Evolutionary conservation across 768 basidiomycete genomes (phyloP).

Genomic region (Suillus placidus): DNA sequence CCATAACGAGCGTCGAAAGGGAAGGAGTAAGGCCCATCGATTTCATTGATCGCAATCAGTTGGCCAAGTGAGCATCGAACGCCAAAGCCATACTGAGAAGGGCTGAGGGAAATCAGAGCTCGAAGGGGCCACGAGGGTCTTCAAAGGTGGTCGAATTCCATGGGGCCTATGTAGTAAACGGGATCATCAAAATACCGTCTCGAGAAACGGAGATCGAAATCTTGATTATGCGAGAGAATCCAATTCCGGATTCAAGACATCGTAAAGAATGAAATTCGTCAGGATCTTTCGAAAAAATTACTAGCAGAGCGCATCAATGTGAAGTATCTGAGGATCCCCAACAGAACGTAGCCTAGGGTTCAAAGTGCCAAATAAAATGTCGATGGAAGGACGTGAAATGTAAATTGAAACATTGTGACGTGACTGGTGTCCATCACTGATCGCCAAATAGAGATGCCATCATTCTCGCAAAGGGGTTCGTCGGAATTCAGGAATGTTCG

Average conservation of each 20-base stretch:
- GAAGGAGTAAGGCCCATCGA: neutral
- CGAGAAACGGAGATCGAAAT: neutral
- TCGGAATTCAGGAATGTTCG: neutral
- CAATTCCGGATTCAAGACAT: neutral
- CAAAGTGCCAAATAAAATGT: neutral
- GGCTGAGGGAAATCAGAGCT: no score
- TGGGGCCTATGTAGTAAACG: no score
- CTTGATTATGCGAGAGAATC: neutral
- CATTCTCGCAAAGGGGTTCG: neutral
- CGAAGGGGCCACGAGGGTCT: no score
- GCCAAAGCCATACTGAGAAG: no score
- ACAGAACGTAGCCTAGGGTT: neutral
- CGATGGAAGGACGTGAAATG: neutral
- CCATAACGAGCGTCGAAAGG: neutral
- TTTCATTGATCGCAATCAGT: neutral
- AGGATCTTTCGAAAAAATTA: no score
- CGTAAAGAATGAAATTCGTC: no score
- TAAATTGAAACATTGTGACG: neutral
- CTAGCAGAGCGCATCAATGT: no score
- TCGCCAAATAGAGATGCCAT: neutral
- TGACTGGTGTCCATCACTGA: neutral
- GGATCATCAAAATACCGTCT: no score
- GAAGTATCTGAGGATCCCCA: neutral
- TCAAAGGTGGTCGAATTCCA: no score
- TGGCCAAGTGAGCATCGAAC: neutral